Conservation (phyloP, 257 asterid genomes). For the Eucommia ulmoides region DNA sequence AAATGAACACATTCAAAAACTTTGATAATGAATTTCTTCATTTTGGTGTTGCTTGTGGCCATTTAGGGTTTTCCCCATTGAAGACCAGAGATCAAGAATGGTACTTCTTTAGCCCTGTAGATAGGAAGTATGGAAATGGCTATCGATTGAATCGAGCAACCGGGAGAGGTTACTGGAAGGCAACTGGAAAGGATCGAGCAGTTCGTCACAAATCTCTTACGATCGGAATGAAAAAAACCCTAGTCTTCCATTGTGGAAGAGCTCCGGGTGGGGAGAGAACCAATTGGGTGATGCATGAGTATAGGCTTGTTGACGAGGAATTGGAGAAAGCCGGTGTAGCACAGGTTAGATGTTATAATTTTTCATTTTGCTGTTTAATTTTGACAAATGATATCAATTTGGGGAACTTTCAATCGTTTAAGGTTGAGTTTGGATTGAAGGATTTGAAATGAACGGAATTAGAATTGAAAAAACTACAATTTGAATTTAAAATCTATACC, state of each 20-base stretch:
- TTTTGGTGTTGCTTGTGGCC: too few species aligned
- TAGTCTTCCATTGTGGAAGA: constrained; percentile 83
- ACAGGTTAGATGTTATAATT: constrained; percentile 34
- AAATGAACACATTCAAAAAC: too few species aligned
- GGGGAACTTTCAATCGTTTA: too few species aligned
- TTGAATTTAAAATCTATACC: too few species aligned
- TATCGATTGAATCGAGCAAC: constrained; percentile 93
- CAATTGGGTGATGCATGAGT: constrained; percentile 98
- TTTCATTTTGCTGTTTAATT: constrained; percentile 1
- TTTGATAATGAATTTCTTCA: too few species aligned
- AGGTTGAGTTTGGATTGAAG: too few species aligned
- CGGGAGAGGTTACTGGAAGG: constrained; percentile 92
- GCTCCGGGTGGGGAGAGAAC: constrained; percentile 96
- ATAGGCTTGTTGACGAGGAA: constrained; percentile 71
- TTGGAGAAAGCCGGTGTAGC: constrained; percentile 62
- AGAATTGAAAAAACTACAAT: too few species aligned
- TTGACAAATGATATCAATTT: too few species aligned
- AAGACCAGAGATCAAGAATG: constrained; percentile 88
- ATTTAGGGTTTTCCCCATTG: constrained; percentile 45
- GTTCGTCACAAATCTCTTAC: constrained; percentile 57
- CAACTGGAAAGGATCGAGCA: constrained; percentile 80
- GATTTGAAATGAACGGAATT: too few species aligned
- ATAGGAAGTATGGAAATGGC: constrained; percentile 84
- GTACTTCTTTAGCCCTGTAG: constrained; percentile 93
- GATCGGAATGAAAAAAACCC: constrained; percentile 89